These are phyloP conservation scores for Candida loeiensis DNA, from an alignment of 805 yeast genomes.

Conservation along the genomic window DNA sequence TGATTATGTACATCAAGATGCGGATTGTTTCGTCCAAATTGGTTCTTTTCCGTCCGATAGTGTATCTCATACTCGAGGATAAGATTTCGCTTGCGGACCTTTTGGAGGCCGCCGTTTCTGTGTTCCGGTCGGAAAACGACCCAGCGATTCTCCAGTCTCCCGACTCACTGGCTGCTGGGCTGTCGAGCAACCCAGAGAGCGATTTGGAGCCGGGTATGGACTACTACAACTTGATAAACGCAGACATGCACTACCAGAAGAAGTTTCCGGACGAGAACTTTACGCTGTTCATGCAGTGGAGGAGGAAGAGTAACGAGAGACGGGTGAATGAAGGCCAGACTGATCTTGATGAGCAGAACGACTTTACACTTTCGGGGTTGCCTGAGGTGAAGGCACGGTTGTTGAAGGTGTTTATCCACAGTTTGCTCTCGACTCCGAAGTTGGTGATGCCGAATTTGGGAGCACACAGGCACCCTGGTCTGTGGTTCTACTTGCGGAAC, in stretches of 20 bases:
- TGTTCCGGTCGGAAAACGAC: constrained; percentile 7
- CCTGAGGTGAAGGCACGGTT: constrained; percentile 23
- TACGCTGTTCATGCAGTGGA: constrained; percentile 20
- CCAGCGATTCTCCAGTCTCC: constrained; percentile 6
- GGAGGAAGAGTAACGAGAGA: constrained; percentile 8
- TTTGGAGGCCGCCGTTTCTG: constrained; percentile 23
- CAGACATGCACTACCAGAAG: constrained; percentile 27
- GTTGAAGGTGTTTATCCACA: constrained; percentile 25
- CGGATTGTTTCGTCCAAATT: constrained; percentile 33
- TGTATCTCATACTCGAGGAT: constrained; percentile 30
- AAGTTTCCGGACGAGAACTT: constrained; percentile 32
- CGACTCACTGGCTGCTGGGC: constrained; percentile 10
- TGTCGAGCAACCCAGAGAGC: constrained; percentile 6
- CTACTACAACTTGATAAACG: constrained; percentile 20
- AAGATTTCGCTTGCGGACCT: constrained; percentile 25
- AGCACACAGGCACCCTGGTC: constrained; percentile 39
- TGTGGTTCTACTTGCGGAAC: constrained; percentile 37
- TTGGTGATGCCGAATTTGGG: constrained; percentile 33
- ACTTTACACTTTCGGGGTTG: constrained; percentile 20
- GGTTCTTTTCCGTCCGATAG: constrained; percentile 31
- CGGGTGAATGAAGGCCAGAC: constrained; percentile 4
- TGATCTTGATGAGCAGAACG: constrained; percentile 13
- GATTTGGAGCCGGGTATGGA: constrained; percentile 16
- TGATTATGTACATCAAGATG: constrained; percentile 37
- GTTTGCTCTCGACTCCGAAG: constrained; percentile 29